Conservation (phyloP, 2,329 filamentous ascomycete genomes). For the Colletotrichum sp. region DNA sequence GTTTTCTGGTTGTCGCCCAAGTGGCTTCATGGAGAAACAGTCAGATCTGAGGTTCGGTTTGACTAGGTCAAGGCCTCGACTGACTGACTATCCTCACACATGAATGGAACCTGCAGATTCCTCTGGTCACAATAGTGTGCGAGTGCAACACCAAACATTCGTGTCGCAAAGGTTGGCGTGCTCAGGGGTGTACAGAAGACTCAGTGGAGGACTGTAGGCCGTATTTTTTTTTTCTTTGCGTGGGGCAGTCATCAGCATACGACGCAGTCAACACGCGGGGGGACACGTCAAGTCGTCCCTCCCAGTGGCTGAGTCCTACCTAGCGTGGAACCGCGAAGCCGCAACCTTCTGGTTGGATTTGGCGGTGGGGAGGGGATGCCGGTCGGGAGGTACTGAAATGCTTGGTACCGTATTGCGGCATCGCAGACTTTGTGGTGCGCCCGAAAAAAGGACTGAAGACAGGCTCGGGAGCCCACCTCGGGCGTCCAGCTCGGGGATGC, state of each 20-base stretch:
- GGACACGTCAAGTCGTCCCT: conserved; percentile 2
- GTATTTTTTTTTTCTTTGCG: neutral
- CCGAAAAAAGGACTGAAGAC: neutral
- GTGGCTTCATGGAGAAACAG: neutral
- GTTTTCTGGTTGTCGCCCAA: neutral
- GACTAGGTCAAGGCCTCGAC: neutral
- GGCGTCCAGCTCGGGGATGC: neutral
- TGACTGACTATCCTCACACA: neutral
- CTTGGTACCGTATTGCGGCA: neutral
- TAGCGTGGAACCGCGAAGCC: neutral
- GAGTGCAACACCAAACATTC: neutral
- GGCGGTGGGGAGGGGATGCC: neutral
- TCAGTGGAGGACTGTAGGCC: neutral
- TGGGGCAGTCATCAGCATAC: neutral
- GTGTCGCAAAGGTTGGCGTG: neutral
- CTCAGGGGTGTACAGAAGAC: neutral
- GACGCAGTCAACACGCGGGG: neutral
- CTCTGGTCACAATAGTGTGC: neutral
- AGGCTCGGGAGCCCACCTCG: neutral
- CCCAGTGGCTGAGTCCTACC: conserved; percentile 12
- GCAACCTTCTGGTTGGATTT: conserved; percentile 10
- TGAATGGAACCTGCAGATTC: neutral
- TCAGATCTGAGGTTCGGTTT: neutral
- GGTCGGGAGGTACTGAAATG: neutral
- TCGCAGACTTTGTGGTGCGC: neutral